These are phyloP conservation scores for Chytriomyces sp. DNA, from an alignment of 192 early-diverging fungal species.

Conservation along the genomic window DNA sequence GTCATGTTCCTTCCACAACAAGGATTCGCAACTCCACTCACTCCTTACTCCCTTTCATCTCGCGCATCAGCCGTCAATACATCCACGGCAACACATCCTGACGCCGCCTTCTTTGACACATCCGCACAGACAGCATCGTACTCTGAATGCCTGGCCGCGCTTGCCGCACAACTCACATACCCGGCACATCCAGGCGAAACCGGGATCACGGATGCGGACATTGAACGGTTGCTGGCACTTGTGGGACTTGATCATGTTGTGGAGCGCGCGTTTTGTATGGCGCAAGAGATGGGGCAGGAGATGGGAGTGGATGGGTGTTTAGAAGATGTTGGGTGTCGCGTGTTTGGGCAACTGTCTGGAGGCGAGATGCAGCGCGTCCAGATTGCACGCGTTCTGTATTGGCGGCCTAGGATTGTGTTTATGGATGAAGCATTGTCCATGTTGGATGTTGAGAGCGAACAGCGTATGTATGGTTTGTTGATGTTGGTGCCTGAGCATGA, in stretches of 20 bases:
- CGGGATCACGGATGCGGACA: conserved; percentile 53
- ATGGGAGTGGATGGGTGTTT: no score
- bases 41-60: conserved; percentile 70
- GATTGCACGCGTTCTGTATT: conserved; percentile 55
- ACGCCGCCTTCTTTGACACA: neutral
- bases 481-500: neutral
- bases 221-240: conserved; percentile 73
- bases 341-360: conserved; percentile 59
- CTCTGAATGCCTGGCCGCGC: neutral
- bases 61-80: conserved; percentile 49
- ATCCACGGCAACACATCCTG: neutral
- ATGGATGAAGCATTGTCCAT: conserved; percentile 46
- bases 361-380: conserved; percentile 52
- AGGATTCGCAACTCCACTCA: conserved; percentile 16
- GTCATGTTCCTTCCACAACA: conserved; percentile 73
- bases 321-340: neutral
- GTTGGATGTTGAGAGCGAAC: conserved; percentile 34
- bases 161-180: conserved; percentile 85
- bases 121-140: neutral
- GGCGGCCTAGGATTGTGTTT: conserved; percentile 72
- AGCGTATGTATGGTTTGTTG: neutral
- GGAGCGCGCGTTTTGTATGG: conserved; percentile 37
- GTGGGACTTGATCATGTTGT: conserved; percentile 73
- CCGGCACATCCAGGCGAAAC: neutral
- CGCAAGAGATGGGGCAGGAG: neutral